Conservation (phyloP, 1,284 basidiomycete genomes). For the Athelia sp. region DNA sequence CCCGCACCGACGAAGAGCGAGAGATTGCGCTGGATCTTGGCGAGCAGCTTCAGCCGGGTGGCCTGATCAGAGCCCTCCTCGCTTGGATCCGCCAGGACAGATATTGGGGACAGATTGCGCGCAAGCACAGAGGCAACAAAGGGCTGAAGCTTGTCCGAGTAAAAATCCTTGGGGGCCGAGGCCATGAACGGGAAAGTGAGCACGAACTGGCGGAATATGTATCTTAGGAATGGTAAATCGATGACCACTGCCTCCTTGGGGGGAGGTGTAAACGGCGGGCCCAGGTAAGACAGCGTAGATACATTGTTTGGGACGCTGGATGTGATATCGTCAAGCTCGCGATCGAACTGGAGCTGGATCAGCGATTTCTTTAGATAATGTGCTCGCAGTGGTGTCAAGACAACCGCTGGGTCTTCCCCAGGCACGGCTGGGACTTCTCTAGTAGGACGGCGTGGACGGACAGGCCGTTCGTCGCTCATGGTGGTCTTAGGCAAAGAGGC, state of each 20-base stretch:
- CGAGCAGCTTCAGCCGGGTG: conserved; percentile 56
- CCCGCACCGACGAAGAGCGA: conserved; percentile 78
- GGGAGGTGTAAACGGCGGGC: conserved; percentile 77
- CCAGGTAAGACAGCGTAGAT: conserved; percentile 81
- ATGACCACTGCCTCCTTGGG: conserved; percentile 53
- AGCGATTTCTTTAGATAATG: conserved; percentile 97
- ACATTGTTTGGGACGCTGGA: conserved; percentile 49
- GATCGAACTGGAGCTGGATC: conserved; percentile 77
- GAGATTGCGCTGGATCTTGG: conserved; percentile 80
- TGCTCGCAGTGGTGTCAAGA: conserved; percentile 79
- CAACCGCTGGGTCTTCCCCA: conserved; percentile 6
- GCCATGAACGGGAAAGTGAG: conserved; percentile 92
- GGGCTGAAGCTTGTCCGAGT: conserved; percentile 88
- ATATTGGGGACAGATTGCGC: conserved; percentile 68
- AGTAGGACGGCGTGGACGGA: conserved; percentile 23
- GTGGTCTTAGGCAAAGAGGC: background rate
- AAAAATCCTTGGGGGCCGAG: conserved; percentile 83
- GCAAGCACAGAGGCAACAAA: conserved; percentile 81
- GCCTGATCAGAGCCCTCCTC: conserved; percentile 47
- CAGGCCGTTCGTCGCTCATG: background rate
- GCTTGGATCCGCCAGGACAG: conserved; percentile 52
- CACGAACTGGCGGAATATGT: conserved; percentile 87
- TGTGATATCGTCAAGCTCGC: conserved; percentile 72
- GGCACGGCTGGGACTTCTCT: conserved; percentile 8
- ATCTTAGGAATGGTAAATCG: conserved; percentile 84